Evolutionary conservation across 2,329 filamentous ascomycete genomes (phyloP).

Genomic region (Decorospora gaudefroyi): DNA sequence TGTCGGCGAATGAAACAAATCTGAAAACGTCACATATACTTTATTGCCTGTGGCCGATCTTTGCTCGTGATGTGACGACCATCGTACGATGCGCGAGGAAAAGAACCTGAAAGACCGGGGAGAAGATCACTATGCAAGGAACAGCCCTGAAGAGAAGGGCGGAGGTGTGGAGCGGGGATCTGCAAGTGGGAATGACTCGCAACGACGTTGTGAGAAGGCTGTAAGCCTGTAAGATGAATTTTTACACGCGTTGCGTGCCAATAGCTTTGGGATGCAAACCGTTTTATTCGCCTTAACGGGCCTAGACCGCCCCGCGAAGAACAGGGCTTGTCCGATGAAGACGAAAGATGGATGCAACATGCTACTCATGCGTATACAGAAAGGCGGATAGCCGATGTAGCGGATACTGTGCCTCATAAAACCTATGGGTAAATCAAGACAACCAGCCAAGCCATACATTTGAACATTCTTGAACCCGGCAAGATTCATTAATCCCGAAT

Average conservation of each 20-base stretch:
- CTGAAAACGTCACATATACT: neutral
- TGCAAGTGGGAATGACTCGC: constrained; percentile 4
- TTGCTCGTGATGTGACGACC: constrained; percentile 3
- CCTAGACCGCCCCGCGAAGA: too few relatives aligned
- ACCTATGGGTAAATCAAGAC: constrained; percentile 1
- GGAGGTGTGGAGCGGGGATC: constrained; percentile 5
- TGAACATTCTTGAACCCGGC: constrained; percentile 5
- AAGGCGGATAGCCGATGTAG: constrained; percentile 1
- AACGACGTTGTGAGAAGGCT: neutral
- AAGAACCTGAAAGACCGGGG: constrained; percentile 18
- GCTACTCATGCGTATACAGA: too few relatives aligned
- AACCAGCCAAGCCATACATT: constrained; percentile 5
- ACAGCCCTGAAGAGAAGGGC: constrained; percentile 7
- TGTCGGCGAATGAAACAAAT: neutral
- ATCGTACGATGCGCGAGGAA: constrained; percentile 15
- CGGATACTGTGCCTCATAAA: constrained; percentile 1
- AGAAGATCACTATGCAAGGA: constrained; percentile 15
- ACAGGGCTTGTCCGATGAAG: neutral
- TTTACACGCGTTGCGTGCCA: too few relatives aligned
- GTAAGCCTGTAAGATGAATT: neutral
- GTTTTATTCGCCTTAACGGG: too few relatives aligned
- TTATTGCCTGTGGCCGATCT: constrained; percentile 13
- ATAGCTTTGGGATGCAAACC: too few relatives aligned
- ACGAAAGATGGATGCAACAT: too few relatives aligned
- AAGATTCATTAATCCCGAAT: constrained; percentile 11